phyloP scores from a whole-genome alignment of 2,329 filamentous ascomycete species.

The Canariomyces notabilis region DNA sequence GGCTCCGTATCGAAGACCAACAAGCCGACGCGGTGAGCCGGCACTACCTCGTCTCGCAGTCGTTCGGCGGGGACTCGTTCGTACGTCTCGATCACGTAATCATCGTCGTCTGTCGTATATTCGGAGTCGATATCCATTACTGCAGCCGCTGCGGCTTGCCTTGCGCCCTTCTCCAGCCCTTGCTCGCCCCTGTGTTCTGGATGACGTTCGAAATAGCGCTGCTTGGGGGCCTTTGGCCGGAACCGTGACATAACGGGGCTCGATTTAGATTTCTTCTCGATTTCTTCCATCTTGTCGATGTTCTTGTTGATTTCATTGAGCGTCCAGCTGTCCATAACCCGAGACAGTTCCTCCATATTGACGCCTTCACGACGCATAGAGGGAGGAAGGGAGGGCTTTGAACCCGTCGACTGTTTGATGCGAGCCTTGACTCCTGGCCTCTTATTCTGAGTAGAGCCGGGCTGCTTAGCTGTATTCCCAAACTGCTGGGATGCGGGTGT shows the following conservation, averaged over 20 bases:
- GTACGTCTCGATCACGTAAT: slow-evolving; percentile 62
- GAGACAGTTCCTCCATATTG: slow-evolving; percentile 47
- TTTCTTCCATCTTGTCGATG: slow-evolving; percentile 43
- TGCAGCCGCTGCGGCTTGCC: slow-evolving; percentile 9
- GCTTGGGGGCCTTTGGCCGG: slow-evolving; percentile 51
- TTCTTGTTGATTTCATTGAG: slow-evolving; percentile 54
- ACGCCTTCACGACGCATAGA: slow-evolving; percentile 26
- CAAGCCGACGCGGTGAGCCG: slow-evolving; percentile 49
- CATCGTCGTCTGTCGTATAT: slow-evolving; percentile 42
- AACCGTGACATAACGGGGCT: slow-evolving; percentile 36
- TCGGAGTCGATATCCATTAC: slow-evolving; percentile 39
- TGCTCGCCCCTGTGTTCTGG: slow-evolving; percentile 35
- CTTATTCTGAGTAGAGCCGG: slow-evolving; percentile 12
- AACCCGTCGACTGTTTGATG: not conserved
- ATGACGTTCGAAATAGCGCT: slow-evolving; percentile 53
- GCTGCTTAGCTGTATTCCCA: slow-evolving; percentile 1
- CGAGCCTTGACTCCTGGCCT: slow-evolving; percentile 16
- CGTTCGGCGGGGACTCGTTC: slow-evolving; percentile 53
- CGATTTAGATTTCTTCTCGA: slow-evolving; percentile 25
- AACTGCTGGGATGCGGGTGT: not conserved
- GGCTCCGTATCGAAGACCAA: slow-evolving; percentile 54
- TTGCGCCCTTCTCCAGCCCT: slow-evolving; percentile 10
- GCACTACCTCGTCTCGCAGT: slow-evolving; percentile 40
- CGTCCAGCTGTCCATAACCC: slow-evolving; percentile 55
- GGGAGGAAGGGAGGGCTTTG: slow-evolving; percentile 16